A percentile compares a stretch with the other conserved stretches of the same genome.
Evolutionary conservation across 768 basidiomycete species (phyloP).

Genomic region (Russula foetens): DNA sequence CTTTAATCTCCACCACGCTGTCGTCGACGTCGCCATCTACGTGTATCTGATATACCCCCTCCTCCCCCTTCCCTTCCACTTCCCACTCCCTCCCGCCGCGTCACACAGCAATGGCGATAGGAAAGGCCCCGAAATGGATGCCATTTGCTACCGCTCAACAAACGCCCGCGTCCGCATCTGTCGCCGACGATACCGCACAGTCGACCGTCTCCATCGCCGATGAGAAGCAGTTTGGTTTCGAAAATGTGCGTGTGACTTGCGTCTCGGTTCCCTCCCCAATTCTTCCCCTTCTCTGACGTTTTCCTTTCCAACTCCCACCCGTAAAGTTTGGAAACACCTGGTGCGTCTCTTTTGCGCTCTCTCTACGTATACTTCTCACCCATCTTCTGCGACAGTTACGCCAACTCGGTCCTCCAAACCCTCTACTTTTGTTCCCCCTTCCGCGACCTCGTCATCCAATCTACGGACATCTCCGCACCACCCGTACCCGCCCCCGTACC

Average conservation of each 20-base stretch:
- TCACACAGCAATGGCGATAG: conserved; percentile 15
- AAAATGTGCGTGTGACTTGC: conserved; percentile 61
- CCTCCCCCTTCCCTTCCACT: no score
- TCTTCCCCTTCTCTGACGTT: conserved; percentile 2
- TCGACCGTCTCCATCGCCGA: conserved; percentile 46
- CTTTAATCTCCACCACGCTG: neutral
- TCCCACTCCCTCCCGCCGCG: neutral
- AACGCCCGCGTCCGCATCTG: neutral
- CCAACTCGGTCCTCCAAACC: conserved; percentile 96
- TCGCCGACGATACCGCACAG: neutral
- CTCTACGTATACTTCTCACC: neutral
- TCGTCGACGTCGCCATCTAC: neutral
- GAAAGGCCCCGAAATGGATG: conserved; percentile 20
- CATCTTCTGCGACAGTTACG: conserved; percentile 55
- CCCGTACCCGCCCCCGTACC: conserved; percentile 28
- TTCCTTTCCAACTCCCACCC: neutral
- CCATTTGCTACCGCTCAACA: conserved; percentile 15
- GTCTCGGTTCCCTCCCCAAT: conserved; percentile 14
- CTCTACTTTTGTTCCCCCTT: conserved; percentile 95
- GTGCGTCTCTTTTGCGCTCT: conserved; percentile 33
- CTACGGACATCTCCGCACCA: conserved; percentile 42
- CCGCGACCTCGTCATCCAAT: conserved; percentile 78
- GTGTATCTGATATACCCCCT: neutral
- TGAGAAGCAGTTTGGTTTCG: conserved; percentile 89
- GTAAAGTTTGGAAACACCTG: conserved; percentile 92